Evolutionary conservation across 257 asterid genomes (phyloP).

Genomic region (Misopates orontium): DNA sequence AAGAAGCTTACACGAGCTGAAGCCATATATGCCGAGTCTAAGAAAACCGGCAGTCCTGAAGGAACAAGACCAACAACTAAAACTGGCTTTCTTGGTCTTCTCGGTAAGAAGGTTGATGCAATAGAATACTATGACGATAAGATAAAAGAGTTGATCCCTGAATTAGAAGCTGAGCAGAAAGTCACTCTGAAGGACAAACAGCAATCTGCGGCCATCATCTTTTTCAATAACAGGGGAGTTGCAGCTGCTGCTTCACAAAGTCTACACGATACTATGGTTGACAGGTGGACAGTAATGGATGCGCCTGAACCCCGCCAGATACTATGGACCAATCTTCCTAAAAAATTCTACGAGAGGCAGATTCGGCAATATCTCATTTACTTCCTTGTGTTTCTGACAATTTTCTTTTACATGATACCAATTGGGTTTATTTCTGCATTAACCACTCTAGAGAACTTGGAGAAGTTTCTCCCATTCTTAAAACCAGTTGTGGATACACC

Average conservation of each 20-base stretch:
- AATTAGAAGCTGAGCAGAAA: slow-evolving; percentile 72
- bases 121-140: slow-evolving; percentile 67
- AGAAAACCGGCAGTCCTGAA: slow-evolving; percentile 53
- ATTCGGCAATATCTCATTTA: slow-evolving; percentile 58
- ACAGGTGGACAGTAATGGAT: slow-evolving; percentile 72
- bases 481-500: slow-evolving; percentile 50
- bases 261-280: slow-evolving; percentile 70
- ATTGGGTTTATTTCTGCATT: slow-evolving; percentile 80
- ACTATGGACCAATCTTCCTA: slow-evolving; percentile 76
- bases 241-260: slow-evolving; percentile 90
- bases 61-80: slow-evolving; percentile 62
- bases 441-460: slow-evolving; percentile 74
- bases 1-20: slow-evolving; percentile 87
- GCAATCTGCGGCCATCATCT: slow-evolving; percentile 68
- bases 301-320: slow-evolving; percentile 81
- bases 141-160: slow-evolving; percentile 55
- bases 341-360: slow-evolving; percentile 51
- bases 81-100: slow-evolving; percentile 75
- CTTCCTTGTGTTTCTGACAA: slow-evolving; percentile 69
- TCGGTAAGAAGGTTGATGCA: slow-evolving; percentile 79
- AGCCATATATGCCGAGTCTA: slow-evolving; percentile 55
- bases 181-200: slow-evolving; percentile 77
- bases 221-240: slow-evolving; percentile 66
- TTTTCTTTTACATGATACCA: slow-evolving; percentile 90
- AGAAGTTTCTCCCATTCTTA: slow-evolving; percentile 71